These are phyloP conservation scores for Pseudocercospora macadamiae DNA, from an alignment of 2,329 filamentous ascomycete species.

Conservation along the genomic window DNA sequence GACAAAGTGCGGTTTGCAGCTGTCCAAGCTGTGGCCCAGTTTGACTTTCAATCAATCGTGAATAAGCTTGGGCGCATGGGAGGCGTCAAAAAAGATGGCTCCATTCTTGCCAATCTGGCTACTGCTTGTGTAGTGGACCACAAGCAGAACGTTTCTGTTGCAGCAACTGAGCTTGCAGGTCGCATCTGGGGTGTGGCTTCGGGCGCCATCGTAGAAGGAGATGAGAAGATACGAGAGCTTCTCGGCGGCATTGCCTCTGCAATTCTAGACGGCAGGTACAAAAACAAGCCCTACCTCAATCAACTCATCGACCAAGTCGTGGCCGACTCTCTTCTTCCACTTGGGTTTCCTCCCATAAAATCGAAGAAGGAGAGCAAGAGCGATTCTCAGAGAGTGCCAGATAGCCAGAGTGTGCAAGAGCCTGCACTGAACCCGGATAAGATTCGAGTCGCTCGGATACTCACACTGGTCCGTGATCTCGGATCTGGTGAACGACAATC, in stretches of 20 bases:
- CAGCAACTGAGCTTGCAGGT: constrained; percentile 81
- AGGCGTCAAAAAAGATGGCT: constrained; percentile 73
- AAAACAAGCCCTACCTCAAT: constrained; percentile 85
- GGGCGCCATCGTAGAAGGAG: constrained; percentile 80
- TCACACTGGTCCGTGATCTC: constrained; percentile 78
- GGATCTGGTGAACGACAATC: constrained; percentile 59
- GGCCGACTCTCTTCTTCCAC: constrained; percentile 84
- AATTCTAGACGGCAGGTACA: constrained; percentile 86
- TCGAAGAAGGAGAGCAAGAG: constrained; percentile 50
- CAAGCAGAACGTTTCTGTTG: constrained; percentile 76
- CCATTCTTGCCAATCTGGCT: constrained; percentile 78
- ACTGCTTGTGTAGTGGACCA: constrained; percentile 82
- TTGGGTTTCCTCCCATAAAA: constrained; percentile 79
- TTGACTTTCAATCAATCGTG: constrained; percentile 79
- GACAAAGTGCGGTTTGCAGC: constrained; percentile 89
- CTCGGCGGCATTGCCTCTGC: constrained; percentile 80
- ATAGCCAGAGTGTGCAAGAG: constrained; percentile 53
- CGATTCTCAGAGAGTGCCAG: constrained; percentile 63
- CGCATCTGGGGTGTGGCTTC: constrained; percentile 93
- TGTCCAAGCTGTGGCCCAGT: constrained; percentile 80
- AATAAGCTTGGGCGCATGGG: constrained; percentile 78
- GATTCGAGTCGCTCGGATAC: constrained; percentile 79
- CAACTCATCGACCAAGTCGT: constrained; percentile 80
- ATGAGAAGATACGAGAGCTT: constrained; percentile 74
- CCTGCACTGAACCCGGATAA: constrained; percentile 62